Conservation (phyloP, 805 yeast genomes). For the Metschnikowia arizonensis region DNA sequence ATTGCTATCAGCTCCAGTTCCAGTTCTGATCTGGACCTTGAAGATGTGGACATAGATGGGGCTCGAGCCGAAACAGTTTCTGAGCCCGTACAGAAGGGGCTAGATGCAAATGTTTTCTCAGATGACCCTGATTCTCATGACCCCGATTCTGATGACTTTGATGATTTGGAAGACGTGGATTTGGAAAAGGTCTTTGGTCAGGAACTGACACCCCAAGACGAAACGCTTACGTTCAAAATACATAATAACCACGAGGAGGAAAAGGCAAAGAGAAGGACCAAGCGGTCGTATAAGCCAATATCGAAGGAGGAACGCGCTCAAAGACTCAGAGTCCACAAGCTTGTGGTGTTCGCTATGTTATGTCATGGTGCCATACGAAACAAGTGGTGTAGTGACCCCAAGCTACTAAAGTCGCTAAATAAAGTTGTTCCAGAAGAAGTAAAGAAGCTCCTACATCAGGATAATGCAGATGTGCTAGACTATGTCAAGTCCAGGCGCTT, state of each 20-base stretch:
- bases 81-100: not conserved
- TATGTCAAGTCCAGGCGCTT: slow-evolving; percentile 59
- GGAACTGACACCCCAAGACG: not conserved
- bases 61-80: not conserved
- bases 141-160: slow-evolving; percentile 34
- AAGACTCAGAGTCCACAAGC: slow-evolving; percentile 55
- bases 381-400: slow-evolving; percentile 60
- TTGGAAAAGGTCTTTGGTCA: slow-evolving; percentile 15
- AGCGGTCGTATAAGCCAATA: slow-evolving; percentile 34
- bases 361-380: slow-evolving; percentile 68
- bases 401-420: slow-evolving; percentile 39
- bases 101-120: not conserved
- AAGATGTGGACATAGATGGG: slow-evolving; percentile 21
- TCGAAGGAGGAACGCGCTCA: slow-evolving; percentile 51
- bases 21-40: slow-evolving; percentile 13
- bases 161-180: slow-evolving; percentile 31
- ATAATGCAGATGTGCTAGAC: slow-evolving; percentile 12
- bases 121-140: not conserved
- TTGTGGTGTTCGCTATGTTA: slow-evolving; percentile 55
- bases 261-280: slow-evolving; percentile 17
- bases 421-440: slow-evolving; percentile 46
- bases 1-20: slow-evolving; percentile 9
- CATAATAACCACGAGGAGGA: slow-evolving; percentile 4
- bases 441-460: slow-evolving; percentile 39
- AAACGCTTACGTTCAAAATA: slow-evolving; percentile 18